Evolutionary conservation across 1,284 basidiomycete genomes (phyloP), one percentile per base, ranked within the genome.

Genomic region (Baeospora myosura): DNA sequence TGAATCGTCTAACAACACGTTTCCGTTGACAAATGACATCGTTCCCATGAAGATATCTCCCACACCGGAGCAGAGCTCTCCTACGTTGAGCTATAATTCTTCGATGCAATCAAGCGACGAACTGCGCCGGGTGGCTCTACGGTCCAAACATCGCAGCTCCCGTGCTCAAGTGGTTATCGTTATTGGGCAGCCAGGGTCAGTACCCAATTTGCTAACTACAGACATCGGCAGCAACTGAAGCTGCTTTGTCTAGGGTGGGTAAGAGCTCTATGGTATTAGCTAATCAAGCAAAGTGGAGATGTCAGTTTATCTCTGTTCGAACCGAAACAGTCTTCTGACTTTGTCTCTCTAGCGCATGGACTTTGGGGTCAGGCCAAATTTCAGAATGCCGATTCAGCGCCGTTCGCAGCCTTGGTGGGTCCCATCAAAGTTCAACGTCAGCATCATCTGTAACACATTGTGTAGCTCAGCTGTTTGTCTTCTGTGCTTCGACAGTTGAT

Each of bases 281-380:
- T 4, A 74, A 82, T 49, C 81, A 84, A 54, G 77, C 79, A 4
- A 77, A 75, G 56, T 84, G 81, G 81, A 61, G 80, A 62, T 69
- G 78, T 79, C 53, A 52, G 71, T 55, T 10, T 17, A 20, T 29
- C 43, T 41, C n/a, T 41, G 10, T 32, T 42, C 43, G 3, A 28
- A 32, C 16, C 11, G 33, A 20, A n/a, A 29, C 26, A n/a, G 40
- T 20, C 26, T 44, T 4, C 42, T 35, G 38, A 29, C 38, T 49
- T 14, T 42, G 43, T 38, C 23, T 29, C 40, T 34, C 10, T 42
- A 81, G 79, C 76, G 12, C 78, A 82, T 49, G 81, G 81, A 2
- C 65, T 83, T 10, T 85, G 80, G 78, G 81, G 80, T 12, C 78
- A 83, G 49, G 80, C 81, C 3, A 83, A 81, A 56, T 84, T 84